phyloP scores from a whole-genome alignment of 2,329 filamentous ascomycete genomes.

The Sphaceloma murrayae region DNA sequence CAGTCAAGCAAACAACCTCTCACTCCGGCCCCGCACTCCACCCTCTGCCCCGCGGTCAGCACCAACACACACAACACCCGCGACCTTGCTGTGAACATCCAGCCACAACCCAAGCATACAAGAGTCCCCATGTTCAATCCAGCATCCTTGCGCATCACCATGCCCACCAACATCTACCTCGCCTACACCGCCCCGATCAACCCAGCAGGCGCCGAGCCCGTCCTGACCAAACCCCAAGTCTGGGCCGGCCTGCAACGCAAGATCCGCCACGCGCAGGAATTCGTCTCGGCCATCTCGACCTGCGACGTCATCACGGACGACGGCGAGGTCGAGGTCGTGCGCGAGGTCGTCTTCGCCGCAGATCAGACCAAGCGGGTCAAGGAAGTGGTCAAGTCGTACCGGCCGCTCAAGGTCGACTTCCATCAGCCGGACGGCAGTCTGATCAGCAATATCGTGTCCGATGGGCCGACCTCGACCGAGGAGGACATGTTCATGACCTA shows the following conservation, averaged over 20 bases:
- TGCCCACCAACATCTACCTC: conserved; percentile 27
- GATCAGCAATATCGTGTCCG: conserved; percentile 38
- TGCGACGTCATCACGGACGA: conserved; percentile 33
- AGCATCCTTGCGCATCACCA: not conserved
- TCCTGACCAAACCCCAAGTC: conserved; percentile 32
- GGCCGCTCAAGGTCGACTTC: conserved; percentile 41
- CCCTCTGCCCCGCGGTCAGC: not conserved
- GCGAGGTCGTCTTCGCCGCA: conserved; percentile 34
- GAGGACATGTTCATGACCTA: conserved; percentile 38
- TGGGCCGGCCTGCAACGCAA: conserved; percentile 40
- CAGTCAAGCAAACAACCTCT: not conserved
- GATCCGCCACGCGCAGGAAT: conserved; percentile 38
- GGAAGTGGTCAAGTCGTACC: conserved; percentile 34
- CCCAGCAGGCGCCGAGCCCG: conserved; percentile 30
- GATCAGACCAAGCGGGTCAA: conserved; percentile 26
- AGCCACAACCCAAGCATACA: not conserved
- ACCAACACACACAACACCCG: not conserved
- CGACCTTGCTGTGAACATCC: too few species aligned
- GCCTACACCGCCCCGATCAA: conserved; percentile 39
- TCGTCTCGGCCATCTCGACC: conserved; percentile 36
- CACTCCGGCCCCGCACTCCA: conserved; percentile 12
- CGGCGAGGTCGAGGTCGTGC: conserved; percentile 40
- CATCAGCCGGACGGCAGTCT: conserved; percentile 34
- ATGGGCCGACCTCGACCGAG: conserved; percentile 28
- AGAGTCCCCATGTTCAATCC: not conserved